Base-by-base conservation (phyloP, 495 filamentous ascomycete species). In the Penicillium fimorum region DNA sequence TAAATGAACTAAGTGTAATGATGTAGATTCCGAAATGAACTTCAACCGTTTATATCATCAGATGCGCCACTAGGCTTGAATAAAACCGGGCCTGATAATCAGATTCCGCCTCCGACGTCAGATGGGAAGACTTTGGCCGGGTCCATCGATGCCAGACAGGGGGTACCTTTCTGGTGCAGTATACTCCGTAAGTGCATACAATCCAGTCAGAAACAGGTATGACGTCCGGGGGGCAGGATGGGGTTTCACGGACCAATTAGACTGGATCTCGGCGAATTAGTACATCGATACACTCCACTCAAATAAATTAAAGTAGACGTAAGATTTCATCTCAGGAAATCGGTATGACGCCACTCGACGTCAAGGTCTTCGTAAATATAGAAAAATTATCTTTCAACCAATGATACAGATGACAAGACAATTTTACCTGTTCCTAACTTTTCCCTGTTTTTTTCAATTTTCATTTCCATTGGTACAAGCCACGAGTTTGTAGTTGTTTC, bases 91-190 rank as follows among this genome's bases (percentile, higher is more conserved):
- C 38, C 24, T 55, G 24, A 7, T 13, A 61, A 53, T 56, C 17
- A 37, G 48, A 38, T 25, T n/a, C 11, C 62, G 67, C 67, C 67
- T 66, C 65, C 62, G 67, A 70, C 67, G 67, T 70, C 67, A 70
- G 67, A 59, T 41, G 55, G 20, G 18, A 35, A 40, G 38, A 13
- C 6, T 22, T 10, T n/a, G 30, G 48, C 55, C 37, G 29, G 47
- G 18, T 49, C 33, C 29, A 22, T 47, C 38, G 13, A 33, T 40
- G 46, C 50, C 50, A 54, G 49, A 25, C 25, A n/a, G n/a, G 4
- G 6, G 25, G 25, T 0, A 1, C 6, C 25, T 27, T 27, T 27
- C 25, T 5, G 25, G 25, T 27, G 6, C 25, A 7, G 25, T 5
- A 7, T 27, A 27, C 25, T 27, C 6, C 0, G 25, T 4, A 27